Percentiles rank a stretch among this genome's conserved stretches.
phyloP scores from a whole-genome alignment of 768 basidiomycete genomes.

The Punctularia strigosozonata region DNA sequence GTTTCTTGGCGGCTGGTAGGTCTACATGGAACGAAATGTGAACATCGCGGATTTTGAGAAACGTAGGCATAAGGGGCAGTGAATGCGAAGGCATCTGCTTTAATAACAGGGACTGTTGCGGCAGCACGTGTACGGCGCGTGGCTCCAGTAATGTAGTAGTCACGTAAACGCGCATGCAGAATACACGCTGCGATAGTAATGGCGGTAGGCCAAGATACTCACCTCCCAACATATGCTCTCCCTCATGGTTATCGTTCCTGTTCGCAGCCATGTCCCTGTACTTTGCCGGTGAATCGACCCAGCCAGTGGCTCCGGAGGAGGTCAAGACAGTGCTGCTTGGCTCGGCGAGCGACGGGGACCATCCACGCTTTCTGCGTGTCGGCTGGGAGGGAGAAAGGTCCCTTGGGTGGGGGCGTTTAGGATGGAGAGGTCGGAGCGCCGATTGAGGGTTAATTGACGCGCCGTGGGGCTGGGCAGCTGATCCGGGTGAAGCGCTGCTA shows the following conservation, averaged over 20 bases:
- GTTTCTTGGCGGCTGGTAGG: constrained; percentile 64
- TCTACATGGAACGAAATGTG: constrained; percentile 33
- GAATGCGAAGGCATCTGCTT: not conserved
- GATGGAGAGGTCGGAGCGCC: not conserved
- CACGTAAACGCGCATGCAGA: not conserved
- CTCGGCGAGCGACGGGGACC: constrained; percentile 54
- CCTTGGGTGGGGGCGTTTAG: constrained; percentile 10
- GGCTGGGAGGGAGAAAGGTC: constrained; percentile 28
- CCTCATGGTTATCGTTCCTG: constrained; percentile 23
- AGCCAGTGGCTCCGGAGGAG: constrained; percentile 49
- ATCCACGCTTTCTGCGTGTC: constrained; percentile 52
- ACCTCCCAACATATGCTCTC: constrained; percentile 37
- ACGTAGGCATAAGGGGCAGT: constrained; percentile 5
- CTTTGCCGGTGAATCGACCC: constrained; percentile 59
- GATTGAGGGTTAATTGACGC: not conserved
- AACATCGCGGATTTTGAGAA: constrained; percentile 10
- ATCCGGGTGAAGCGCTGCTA: not conserved
- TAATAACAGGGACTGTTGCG: not conserved
- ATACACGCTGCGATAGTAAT: not conserved
- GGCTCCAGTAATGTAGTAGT: not conserved
- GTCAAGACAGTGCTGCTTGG: constrained; percentile 40
- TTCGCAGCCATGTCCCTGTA: constrained; percentile 29
- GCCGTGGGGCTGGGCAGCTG: not conserved
- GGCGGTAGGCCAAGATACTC: constrained; percentile 8
- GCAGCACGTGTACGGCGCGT: not conserved